Evolutionary conservation across 495 filamentous ascomycete genomes (phyloP), one percentile per base, ranked within the genome.

Genomic region (Neurospora sp.): DNA sequence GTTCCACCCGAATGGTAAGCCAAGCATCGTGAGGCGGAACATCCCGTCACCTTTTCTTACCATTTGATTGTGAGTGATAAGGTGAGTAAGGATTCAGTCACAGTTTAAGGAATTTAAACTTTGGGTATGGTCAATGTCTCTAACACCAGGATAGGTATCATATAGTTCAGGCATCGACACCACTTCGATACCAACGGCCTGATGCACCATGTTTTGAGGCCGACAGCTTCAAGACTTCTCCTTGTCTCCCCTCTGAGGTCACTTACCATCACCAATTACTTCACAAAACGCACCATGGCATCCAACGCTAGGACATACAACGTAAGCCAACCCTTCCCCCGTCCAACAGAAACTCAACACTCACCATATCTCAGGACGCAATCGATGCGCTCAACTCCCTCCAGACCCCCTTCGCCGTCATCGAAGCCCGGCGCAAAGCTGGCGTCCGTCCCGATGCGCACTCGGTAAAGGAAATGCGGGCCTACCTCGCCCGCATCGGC

Each of bases 351-450:
- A 19, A n/a, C 19, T 19, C 39, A 11, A 17, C 15, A 66, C 62
- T 24, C 31, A 54, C 69, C 71, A 10, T 38, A 38, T 40, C 70
- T 71, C 77, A 93, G 90, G 93, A 93, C 83, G 96, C 96, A 21
- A 89, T 99, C 73, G 85, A 90, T 71, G 88, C 93, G 36, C 90
- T 99, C 80, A 99, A 99, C 79, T 90, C 93, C 21, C 86, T 97
- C 40, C 96, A 98, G 78, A 92, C 92, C 21, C 97, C 97, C 73
- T 94, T 90, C 80, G 86, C 90, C 54, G 86, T 92, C 66, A 88
- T 98, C 40, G 89, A 97, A 73, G 88, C 89, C 70, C 88, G 95
- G 70, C 86, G 88, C 37, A 90, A 91, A 76, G 90, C 89, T 8
- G 90, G 93, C 45, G 83, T 87, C 76, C 86, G 84, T 31, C 87